Evolutionary conservation across 129 eudicot genomes (phyloP), one percentile per base, ranked within the genome.

Genomic region (Artemisia annua): DNA sequence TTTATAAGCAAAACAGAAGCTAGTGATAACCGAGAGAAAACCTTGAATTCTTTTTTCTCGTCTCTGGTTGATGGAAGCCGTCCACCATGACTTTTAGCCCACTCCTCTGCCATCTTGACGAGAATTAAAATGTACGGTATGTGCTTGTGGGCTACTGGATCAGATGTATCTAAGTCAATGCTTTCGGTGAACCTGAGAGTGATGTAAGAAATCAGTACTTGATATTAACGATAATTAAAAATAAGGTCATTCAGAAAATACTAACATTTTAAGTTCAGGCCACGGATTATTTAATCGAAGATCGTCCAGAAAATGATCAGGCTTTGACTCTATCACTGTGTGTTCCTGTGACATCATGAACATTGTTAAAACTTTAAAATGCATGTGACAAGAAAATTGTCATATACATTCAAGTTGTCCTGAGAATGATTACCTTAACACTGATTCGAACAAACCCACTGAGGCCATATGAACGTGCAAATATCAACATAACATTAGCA

Each of bases 391-490:
- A 46, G 24, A 13, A 22, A 24, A 2, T n/a, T 10, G 17, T 46
- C 15, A 5, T 24, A 24, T 56, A 58, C 35, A 67, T 24, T 8
- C 32, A 53, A 35, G 48, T 44, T 52, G 52, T 74, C 52, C 5
- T 55, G 9, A 67, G 6, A 67, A 55, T 75, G 19, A 76, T 26
- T 83, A 94, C 99, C 97, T 94, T 90, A 73, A 88, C 88, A 67
- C 99, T 94, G 80, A 86, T 83, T 56, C 99, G 89, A 73, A 90
- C 97, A 81, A 94, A 80, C 63, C 99, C 99, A 73, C 88, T 86
- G 26, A 94, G 91, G 59, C 99, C 99, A 85, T 94, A 94, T 48
- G 99, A 94, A 20, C 97, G 97, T 48, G 97, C 99, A 79, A 86
- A 81, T 82, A 94, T 75, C 74, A 88, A 74, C 86, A 78, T 84